Evolutionary conservation across 2,329 filamentous ascomycete species (phyloP).

Genomic region (Trichothecium roseum): DNA sequence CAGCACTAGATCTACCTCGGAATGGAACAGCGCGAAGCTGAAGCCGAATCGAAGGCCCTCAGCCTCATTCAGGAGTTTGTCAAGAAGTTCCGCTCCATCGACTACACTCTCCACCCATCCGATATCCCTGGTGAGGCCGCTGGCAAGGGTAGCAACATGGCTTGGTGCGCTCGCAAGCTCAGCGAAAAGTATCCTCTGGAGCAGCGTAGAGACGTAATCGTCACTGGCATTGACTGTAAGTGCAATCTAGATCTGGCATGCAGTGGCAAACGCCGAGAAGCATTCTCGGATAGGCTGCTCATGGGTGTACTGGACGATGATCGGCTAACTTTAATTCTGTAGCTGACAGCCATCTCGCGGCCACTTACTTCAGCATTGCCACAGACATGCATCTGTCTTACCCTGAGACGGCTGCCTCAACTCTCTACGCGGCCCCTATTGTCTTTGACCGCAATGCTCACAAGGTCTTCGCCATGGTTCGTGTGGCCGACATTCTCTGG

Average conservation of each 20-base stretch:
- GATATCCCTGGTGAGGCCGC: constrained; percentile 58
- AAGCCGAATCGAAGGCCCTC: constrained; percentile 50
- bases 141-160: constrained; percentile 66
- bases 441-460: constrained; percentile 68
- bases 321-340: constrained; percentile 8
- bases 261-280: neutral
- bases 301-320: neutral
- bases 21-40: constrained; percentile 60
- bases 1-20: constrained; percentile 52
- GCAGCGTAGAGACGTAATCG: constrained; percentile 49
- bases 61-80: constrained; percentile 51
- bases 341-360: constrained; percentile 63
- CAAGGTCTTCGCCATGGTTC: constrained; percentile 54
- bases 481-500: constrained; percentile 65
- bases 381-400: constrained; percentile 51
- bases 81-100: constrained; percentile 55
- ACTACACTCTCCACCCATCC: constrained; percentile 56
- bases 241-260: constrained; percentile 6
- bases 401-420: constrained; percentile 49
- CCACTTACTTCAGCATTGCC: constrained; percentile 56
- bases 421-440: constrained; percentile 59
- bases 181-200: constrained; percentile 47
- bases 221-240: constrained; percentile 66
- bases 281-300: neutral
- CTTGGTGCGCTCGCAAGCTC: constrained; percentile 58